phyloP scores from a whole-genome alignment of 2,329 filamentous ascomycete species.

The Arthrobotrys entomopaga region DNA sequence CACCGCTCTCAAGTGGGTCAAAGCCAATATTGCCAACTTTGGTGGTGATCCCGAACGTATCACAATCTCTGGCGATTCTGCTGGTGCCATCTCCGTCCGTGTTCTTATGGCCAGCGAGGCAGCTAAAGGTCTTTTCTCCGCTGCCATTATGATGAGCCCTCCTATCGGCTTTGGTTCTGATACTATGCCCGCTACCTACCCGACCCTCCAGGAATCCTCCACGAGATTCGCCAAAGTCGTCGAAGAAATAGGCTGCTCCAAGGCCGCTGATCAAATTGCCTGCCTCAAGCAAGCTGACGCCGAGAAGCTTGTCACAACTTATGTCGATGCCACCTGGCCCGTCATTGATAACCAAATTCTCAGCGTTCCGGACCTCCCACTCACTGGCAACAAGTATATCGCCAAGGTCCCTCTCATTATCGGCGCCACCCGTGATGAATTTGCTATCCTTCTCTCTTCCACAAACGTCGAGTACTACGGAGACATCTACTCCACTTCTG shows the following conservation, averaged over 20 bases:
- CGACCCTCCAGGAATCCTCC: constrained; percentile 19
- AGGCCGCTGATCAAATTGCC: constrained; percentile 7
- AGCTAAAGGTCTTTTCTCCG: constrained; percentile 65
- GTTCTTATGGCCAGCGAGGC: constrained; percentile 66
- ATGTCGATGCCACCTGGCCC: constrained; percentile 11
- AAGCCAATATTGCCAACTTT: constrained; percentile 79
- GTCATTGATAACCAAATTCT: constrained; percentile 60
- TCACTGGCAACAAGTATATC: constrained; percentile 58
- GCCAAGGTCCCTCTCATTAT: constrained; percentile 61
- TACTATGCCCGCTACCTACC: neutral
- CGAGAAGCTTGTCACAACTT: neutral
- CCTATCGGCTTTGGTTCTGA: constrained; percentile 10
- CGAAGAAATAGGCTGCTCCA: constrained; percentile 6
- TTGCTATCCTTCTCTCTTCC: constrained; percentile 60
- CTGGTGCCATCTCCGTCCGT: constrained; percentile 67
- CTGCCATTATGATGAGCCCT: constrained; percentile 62
- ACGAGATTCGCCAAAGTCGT: constrained; percentile 7
- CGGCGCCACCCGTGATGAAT: constrained; percentile 62
- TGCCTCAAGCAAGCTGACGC: constrained; percentile 24
- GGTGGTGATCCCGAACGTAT: constrained; percentile 80
- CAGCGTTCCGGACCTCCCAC: constrained; percentile 52
- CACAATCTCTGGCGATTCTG: constrained; percentile 81
- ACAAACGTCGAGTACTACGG: constrained; percentile 56
- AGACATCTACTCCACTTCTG: constrained; percentile 55
- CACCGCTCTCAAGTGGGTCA: constrained; percentile 66